Base-by-base conservation (phyloP, 2,329 filamentous ascomycete species). In the Epichloe coenophiala region DNA sequence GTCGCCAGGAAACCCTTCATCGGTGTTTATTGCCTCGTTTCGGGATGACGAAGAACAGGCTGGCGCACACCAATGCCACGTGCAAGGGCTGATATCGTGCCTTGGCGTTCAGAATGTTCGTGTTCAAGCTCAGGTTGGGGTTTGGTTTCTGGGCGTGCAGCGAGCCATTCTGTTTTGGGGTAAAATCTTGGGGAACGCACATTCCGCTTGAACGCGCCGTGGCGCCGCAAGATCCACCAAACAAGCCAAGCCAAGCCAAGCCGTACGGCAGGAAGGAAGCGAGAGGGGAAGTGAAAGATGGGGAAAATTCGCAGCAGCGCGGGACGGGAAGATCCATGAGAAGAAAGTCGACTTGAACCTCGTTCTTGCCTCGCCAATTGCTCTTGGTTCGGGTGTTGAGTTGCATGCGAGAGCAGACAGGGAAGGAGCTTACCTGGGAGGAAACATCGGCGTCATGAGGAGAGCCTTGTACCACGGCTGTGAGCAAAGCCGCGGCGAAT, bases 401-500 rank as follows among this genome's bases (percentile, higher is more conserved):
- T 6, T 31, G 4, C 21, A 31, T 17, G 21, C 0, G 27, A 41
- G 8, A 47, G 15, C 19, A 47, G 36, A 27, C 38, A 37, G 35
- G 35, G 45, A 13, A 31, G 6, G 8, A 44, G 8, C 51, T 50
- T 46, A 55, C 52, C 23, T 48, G 19, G 35, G 37, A 8, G n/a
- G 52, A 17, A 21, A 8, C 19, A 27, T 13, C 36, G 5, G 33
- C 9, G 8, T 41, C 17, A 2, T 4, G 12, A 13, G 21, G 6
- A 37, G 55, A 49, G 39, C 60, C 62, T 33, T 64, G 59, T 43
- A 55, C 56, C 53, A 61, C 56, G 35, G 58, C 61, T 19, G 60
- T 60, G 54, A 68, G 54, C 23, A 65, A 53, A 33, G 64, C 56
- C 43, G 63, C 60, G 47, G 60, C 62, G 35, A 65, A 55, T 39